Percentiles rank a stretch among this genome's conserved stretches.
Evolutionary conservation across 129 eudicot species (phyloP).

Genomic region (Pittosporum tobira): DNA sequence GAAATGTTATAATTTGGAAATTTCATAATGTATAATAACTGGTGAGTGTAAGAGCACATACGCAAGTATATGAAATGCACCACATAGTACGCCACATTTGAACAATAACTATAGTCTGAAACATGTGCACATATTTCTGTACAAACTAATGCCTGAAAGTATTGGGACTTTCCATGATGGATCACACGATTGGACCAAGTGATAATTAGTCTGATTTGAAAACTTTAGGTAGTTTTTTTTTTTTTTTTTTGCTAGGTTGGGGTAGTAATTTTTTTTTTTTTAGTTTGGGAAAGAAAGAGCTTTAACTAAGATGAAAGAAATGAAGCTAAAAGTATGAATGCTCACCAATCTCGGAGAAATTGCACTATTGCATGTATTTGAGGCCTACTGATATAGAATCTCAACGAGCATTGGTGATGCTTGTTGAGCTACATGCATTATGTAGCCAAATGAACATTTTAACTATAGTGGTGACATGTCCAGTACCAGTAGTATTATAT

Average conservation of each 20-base stretch:
- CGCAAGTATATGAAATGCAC: too few species aligned
- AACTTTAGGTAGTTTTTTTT: background rate
- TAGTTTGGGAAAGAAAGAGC: too few species aligned
- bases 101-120: too few species aligned
- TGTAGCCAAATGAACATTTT: background rate
- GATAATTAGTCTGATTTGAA: background rate
- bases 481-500: background rate
- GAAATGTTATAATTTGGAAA: background rate
- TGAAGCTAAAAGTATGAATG: background rate
- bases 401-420: background rate
- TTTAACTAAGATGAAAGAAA: background rate
- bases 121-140: too few species aligned
- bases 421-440: too few species aligned
- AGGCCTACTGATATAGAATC: background rate
- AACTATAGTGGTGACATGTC: background rate
- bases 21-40: too few species aligned
- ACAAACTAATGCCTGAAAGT: background rate
- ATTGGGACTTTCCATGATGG: background rate
- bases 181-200: too few species aligned
- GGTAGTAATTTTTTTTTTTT: background rate
- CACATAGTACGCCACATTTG: too few species aligned
- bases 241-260: background rate
- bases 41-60: too few species aligned
- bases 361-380: too few species aligned
- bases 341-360: background rate